phyloP scores from a whole-genome alignment of 192 early-diverging fungal genomes.

The Obelidium mucronatum region DNA sequence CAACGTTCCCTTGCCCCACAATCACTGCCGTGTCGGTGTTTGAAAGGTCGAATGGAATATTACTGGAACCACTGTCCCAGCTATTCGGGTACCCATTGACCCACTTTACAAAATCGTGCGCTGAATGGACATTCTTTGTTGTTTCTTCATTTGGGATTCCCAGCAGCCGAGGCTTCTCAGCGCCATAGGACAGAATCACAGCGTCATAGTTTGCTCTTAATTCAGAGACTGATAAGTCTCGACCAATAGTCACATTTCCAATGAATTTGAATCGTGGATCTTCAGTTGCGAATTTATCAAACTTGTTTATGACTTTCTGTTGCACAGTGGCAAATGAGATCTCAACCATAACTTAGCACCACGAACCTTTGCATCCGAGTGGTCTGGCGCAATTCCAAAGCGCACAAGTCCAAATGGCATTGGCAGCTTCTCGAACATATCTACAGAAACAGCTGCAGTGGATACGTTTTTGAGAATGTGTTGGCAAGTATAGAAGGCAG shows the following conservation, averaged over 20 bases:
- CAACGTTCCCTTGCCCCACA: conserved; percentile 95
- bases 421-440: conserved; percentile 87
- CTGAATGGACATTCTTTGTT: conserved; percentile 68
- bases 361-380: conserved; percentile 90
- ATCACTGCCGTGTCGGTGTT: conserved; percentile 78
- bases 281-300: conserved; percentile 73
- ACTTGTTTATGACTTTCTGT: conserved; percentile 87
- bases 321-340: too few relatives aligned
- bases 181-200: conserved; percentile 87
- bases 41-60: conserved; percentile 58
- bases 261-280: conserved; percentile 77
- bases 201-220: conserved; percentile 73
- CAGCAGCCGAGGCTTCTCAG: conserved; percentile 73
- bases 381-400: conserved; percentile 96
- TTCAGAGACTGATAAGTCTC: conserved; percentile 47
- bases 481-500: conserved; percentile 91
- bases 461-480: conserved; percentile 68
- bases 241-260: conserved; percentile 80
- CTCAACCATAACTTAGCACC: too few relatives aligned
- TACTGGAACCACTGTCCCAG: conserved; percentile 54
- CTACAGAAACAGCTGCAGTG: conserved; percentile 58
- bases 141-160: conserved; percentile 73
- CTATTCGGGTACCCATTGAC: conserved; percentile 87
- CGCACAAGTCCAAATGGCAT: conserved; percentile 90
- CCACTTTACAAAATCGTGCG: conserved; percentile 91